Evolutionary conservation across 2,329 filamentous ascomycete genomes (phyloP).

Genomic region (Elsinoe fawcettii): DNA sequence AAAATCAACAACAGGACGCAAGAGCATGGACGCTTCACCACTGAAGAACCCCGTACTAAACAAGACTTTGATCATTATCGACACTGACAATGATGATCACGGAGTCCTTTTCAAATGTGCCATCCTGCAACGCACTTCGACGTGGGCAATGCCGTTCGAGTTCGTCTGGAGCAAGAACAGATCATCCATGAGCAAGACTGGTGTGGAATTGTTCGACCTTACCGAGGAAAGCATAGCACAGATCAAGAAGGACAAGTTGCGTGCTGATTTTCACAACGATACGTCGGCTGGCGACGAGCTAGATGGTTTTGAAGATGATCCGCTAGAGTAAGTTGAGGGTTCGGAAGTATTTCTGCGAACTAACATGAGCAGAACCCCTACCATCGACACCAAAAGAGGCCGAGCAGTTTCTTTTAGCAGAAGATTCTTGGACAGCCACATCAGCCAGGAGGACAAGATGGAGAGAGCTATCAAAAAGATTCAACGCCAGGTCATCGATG

Average conservation of each 20-base stretch:
- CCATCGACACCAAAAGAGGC: constrained; percentile 23
- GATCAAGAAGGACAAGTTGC: not conserved
- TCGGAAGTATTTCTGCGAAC: not conserved
- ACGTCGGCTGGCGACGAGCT: not conserved
- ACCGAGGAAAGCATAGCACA: constrained; percentile 21
- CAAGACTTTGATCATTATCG: constrained; percentile 20
- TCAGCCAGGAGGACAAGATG: constrained; percentile 20
- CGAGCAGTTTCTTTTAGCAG: constrained; percentile 18
- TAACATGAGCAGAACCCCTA: constrained; percentile 12
- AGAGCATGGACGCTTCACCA: not conserved
- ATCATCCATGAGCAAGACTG: constrained; percentile 26
- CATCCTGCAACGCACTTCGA: constrained; percentile 20
- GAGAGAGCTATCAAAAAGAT: constrained; percentile 34
- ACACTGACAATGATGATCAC: constrained; percentile 31
- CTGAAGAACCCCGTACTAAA: not conserved
- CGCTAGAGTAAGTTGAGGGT: not conserved
- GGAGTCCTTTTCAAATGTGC: constrained; percentile 32
- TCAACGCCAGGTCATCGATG: constrained; percentile 33
- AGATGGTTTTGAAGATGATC: not conserved
- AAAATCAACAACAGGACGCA: not conserved
- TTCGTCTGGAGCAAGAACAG: constrained; percentile 30
- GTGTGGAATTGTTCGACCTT: constrained; percentile 29
- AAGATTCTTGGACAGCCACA: not conserved
- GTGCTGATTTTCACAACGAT: not conserved
- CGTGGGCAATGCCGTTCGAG: constrained; percentile 24